Conservation (phyloP, 179 eudicot genomes). For the Spinacia oleracea region DNA sequence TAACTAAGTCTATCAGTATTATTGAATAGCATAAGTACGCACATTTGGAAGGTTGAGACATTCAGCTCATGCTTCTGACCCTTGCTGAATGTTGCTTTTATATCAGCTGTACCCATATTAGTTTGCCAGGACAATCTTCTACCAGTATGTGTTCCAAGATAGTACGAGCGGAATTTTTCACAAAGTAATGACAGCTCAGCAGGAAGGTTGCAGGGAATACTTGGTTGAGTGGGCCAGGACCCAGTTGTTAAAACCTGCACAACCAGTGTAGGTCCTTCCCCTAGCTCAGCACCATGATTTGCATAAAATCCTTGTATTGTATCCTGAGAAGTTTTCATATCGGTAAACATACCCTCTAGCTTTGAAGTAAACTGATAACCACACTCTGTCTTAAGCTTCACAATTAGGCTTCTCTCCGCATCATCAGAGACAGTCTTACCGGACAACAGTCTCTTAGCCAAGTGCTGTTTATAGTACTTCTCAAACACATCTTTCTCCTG, state of each 20-base stretch:
- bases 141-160: constrained; percentile 90
- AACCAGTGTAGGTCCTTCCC: constrained; percentile 62
- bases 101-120: constrained; percentile 85
- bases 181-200: constrained; percentile 63
- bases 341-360: constrained; percentile 92
- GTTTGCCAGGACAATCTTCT: constrained; percentile 91
- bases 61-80: constrained; percentile 85
- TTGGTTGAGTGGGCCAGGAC: constrained; percentile 88
- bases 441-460: constrained; percentile 83
- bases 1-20: constrained; percentile 58
- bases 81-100: constrained; percentile 80
- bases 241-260: constrained; percentile 95
- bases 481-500: constrained; percentile 97
- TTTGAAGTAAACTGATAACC: constrained; percentile 92
- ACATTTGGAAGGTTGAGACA: constrained; percentile 87
- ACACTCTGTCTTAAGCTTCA: constrained; percentile 91
- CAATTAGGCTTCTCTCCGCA: constrained; percentile 92
- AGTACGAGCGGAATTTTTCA: constrained; percentile 75
- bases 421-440: constrained; percentile 88
- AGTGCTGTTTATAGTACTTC: constrained; percentile 86
- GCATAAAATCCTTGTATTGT: constrained; percentile 87
- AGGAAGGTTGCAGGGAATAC: constrained; percentile 79
- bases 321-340: constrained; percentile 91
- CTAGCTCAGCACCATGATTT: constrained; percentile 55
- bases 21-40: constrained; percentile 81